These are phyloP conservation scores for Penicillium expansum DNA, from an alignment of 2,329 filamentous ascomycete species.

Conservation along the genomic window DNA sequence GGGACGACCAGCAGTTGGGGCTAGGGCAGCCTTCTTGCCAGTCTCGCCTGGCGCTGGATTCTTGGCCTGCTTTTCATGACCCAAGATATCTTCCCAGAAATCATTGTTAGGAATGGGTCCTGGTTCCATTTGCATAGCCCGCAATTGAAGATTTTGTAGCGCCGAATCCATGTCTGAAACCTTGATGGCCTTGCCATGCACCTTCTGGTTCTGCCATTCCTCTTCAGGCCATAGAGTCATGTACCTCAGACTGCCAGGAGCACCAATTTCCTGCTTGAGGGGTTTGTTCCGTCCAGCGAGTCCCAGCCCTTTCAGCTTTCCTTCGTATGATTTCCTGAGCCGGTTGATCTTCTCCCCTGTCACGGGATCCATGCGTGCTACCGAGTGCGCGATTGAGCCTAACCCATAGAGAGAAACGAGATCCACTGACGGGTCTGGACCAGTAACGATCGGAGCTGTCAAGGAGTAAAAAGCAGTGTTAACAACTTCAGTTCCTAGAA, in stretches of 20 bases:
- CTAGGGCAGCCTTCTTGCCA: constrained; percentile 30
- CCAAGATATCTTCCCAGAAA: constrained; percentile 50
- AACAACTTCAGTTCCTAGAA: constrained; percentile 40
- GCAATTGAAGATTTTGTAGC: constrained; percentile 41
- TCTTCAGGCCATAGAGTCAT: constrained; percentile 51
- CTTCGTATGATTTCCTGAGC: constrained; percentile 56
- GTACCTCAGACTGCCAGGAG: constrained; percentile 39
- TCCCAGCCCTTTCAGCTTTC: constrained; percentile 48
- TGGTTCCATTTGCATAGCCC: constrained; percentile 50
- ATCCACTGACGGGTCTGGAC: constrained; percentile 58
- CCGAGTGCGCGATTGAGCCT: constrained; percentile 55
- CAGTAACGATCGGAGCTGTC: constrained; percentile 49
- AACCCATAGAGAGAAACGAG: constrained; percentile 59
- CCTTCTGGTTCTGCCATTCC: constrained; percentile 52
- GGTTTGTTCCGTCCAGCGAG: constrained; percentile 50
- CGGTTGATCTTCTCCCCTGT: constrained; percentile 66
- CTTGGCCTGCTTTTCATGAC: constrained; percentile 47
- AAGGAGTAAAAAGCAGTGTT: constrained; percentile 38
- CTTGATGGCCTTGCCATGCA: constrained; percentile 47
- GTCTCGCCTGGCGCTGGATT: constrained; percentile 28
- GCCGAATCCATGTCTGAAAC: constrained; percentile 43
- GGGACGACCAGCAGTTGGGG: constrained; percentile 24
- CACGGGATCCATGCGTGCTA: constrained; percentile 57
- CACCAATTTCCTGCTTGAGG: constrained; percentile 43
- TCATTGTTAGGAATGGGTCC: constrained; percentile 47